Conservation (phyloP, 2,329 filamentous ascomycete species). For the Rugonectria rugulosa region DNA sequence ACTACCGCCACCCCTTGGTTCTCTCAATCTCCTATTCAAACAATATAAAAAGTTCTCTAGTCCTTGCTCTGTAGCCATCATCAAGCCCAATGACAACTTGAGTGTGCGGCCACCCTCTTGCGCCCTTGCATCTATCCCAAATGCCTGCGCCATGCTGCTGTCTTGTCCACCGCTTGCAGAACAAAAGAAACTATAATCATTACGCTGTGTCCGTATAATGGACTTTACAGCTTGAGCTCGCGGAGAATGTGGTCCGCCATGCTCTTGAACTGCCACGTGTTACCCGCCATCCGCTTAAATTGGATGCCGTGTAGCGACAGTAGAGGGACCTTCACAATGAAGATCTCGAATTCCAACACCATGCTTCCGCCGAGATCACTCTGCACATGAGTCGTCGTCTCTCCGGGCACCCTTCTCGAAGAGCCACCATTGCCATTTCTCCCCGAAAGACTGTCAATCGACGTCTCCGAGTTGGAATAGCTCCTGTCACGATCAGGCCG, state of each 20-base stretch:
- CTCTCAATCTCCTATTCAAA: conserved; percentile 32
- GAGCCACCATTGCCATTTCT: conserved; percentile 59
- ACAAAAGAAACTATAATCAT: not conserved
- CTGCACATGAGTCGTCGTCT: conserved; percentile 91
- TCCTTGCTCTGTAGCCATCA: conserved; percentile 17
- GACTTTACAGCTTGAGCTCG: conserved; percentile 76
- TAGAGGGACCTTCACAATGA: conserved; percentile 96
- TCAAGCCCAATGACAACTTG: conserved; percentile 19
- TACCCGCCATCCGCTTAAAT: conserved; percentile 95
- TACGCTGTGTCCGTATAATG: not conserved
- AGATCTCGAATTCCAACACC: conserved; percentile 90
- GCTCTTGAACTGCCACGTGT: conserved; percentile 98
- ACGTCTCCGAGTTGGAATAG: conserved; percentile 87
- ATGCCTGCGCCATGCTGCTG: conserved; percentile 15
- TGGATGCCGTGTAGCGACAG: conserved; percentile 94
- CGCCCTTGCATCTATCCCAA: conserved; percentile 26
- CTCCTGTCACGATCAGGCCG: conserved; percentile 69
- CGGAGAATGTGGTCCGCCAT: conserved; percentile 96
- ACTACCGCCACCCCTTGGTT: conserved; percentile 23
- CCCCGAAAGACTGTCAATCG: conserved; percentile 74
- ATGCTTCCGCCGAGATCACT: conserved; percentile 86
- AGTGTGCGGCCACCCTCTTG: conserved; percentile 12
- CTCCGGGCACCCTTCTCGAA: conserved; percentile 72
- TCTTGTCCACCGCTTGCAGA: not conserved
- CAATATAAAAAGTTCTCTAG: conserved; percentile 21